These are phyloP conservation scores for Halteria grandinella DNA, from an alignment of 73 alveolate species.

Conservation along the genomic window DNA sequence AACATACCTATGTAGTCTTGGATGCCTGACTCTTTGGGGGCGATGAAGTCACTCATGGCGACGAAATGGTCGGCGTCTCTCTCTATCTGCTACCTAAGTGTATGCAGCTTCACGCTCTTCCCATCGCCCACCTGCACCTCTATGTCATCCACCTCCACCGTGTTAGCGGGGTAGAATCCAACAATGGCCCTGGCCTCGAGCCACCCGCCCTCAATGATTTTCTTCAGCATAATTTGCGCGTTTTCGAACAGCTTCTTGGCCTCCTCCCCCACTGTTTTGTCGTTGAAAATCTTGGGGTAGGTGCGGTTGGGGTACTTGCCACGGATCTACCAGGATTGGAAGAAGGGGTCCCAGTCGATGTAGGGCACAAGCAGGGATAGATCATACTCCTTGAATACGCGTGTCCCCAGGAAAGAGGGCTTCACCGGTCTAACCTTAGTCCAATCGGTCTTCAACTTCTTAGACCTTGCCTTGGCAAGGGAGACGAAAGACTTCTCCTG, in stretches of 20 bases:
- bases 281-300: constrained; percentile 85
- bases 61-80: constrained; percentile 68
- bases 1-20: constrained; percentile 86
- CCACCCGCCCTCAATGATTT: constrained; percentile 47
- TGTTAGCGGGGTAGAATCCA: constrained; percentile 80
- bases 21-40: constrained; percentile 65
- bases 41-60: constrained; percentile 82
- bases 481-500: constrained; percentile 67
- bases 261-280: constrained; percentile 78
- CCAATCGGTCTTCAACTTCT: constrained; percentile 61
- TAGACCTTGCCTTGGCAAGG: constrained; percentile 65
- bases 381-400: constrained; percentile 55
- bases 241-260: constrained; percentile 82
- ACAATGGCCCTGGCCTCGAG: constrained; percentile 65
- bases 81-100: constrained; percentile 78
- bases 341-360: constrained; percentile 91
- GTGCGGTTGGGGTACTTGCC: constrained; percentile 91
- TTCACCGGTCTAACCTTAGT: background rate
- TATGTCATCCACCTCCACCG: constrained; percentile 80
- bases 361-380: constrained; percentile 71
- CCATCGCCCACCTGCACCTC: constrained; percentile 62
- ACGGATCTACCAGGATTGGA: constrained; percentile 81
- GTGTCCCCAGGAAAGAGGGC: constrained; percentile 61
- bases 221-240: constrained; percentile 74
- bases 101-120: constrained; percentile 17